These are phyloP conservation scores for Phylloporus gajari DNA, from an alignment of 1,284 basidiomycete species.

Conservation along the genomic window DNA sequence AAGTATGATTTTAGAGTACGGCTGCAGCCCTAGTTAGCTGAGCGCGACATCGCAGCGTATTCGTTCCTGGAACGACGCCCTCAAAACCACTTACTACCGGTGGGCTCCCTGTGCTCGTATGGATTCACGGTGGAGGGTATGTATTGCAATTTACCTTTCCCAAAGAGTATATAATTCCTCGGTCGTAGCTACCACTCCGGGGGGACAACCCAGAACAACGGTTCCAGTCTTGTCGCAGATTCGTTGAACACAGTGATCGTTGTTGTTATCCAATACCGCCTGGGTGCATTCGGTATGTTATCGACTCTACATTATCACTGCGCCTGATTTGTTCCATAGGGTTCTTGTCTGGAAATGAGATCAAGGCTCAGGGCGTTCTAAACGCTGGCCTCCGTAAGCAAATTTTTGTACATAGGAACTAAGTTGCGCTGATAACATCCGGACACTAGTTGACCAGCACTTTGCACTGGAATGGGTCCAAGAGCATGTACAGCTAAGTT, in stretches of 20 bases:
- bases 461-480: slow-evolving; percentile 47
- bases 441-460: slow-evolving; percentile 38
- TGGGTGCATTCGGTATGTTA: slow-evolving; percentile 52
- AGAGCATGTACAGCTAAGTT: slow-evolving; percentile 30
- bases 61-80: slow-evolving; percentile 16
- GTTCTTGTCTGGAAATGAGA: slow-evolving; percentile 40
- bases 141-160: not conserved
- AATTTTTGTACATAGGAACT: not conserved
- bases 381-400: slow-evolving; percentile 46
- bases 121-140: slow-evolving; percentile 38
- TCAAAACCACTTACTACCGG: not conserved
- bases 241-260: slow-evolving; percentile 45
- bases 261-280: slow-evolving; percentile 54
- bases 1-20: slow-evolving; percentile 4
- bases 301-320: not conserved
- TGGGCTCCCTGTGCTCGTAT: slow-evolving; percentile 29
- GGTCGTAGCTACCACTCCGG: slow-evolving; percentile 17
- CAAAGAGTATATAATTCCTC: not conserved
- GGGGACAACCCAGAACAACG: slow-evolving; percentile 21
- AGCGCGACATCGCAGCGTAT: slow-evolving; percentile 13
- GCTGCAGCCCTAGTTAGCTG: not conserved
- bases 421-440: not conserved
- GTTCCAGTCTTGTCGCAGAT: slow-evolving; percentile 26
- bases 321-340: slow-evolving; percentile 26
- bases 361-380: slow-evolving; percentile 40